phyloP scores from a whole-genome alignment of 176 grass and related monocot genomes.

The Phoenix roebelenii region DNA sequence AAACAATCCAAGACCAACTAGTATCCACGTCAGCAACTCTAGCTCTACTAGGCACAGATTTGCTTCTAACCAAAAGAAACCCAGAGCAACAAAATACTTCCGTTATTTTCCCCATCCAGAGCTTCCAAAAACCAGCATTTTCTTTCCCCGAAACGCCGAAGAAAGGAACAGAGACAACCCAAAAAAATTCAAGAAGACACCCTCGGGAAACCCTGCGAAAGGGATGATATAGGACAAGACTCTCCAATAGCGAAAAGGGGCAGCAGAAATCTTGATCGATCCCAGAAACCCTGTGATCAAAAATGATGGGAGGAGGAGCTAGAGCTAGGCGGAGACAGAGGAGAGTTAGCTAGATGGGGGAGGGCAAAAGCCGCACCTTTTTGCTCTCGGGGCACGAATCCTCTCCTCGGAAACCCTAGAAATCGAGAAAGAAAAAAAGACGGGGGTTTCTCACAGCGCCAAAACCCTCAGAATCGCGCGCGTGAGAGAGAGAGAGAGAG shows the following conservation, averaged over 20 bases:
- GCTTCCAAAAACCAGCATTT: too few relatives aligned
- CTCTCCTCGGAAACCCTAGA: constrained; percentile 1
- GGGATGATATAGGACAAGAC: not conserved
- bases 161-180: not conserved
- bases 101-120: too few relatives aligned
- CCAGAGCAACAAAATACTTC: too few relatives aligned
- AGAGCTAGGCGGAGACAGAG: too few relatives aligned
- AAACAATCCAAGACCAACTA: not conserved
- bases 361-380: too few relatives aligned
- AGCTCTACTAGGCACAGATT: not conserved
- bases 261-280: too few relatives aligned
- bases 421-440: constrained; percentile 11
- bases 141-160: too few relatives aligned
- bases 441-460: not conserved
- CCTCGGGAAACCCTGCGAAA: not conserved
- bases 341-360: too few relatives aligned
- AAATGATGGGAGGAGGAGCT: too few relatives aligned
- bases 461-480: constrained; percentile 9
- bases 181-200: not conserved
- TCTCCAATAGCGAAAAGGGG: too few relatives aligned
- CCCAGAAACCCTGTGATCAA: too few relatives aligned
- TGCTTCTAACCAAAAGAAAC: too few relatives aligned
- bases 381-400: not conserved
- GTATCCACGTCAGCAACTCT: not conserved
- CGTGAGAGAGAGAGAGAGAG: not conserved